Conservation (phyloP, 2,329 filamentous ascomycete species). For the Cadophora malorum region DNA sequence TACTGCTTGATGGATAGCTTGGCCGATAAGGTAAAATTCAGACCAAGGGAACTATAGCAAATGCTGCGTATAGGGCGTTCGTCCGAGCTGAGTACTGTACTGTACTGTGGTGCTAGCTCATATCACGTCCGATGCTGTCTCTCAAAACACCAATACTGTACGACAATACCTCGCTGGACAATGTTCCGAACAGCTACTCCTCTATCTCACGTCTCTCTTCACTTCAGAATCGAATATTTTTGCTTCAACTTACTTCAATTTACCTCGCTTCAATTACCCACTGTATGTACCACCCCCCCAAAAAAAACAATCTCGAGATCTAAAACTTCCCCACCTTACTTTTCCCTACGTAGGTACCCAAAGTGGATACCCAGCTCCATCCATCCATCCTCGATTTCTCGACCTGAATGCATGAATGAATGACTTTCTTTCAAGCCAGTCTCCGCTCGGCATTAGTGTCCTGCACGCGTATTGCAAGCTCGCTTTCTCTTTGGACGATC, state of each 20-base stretch:
- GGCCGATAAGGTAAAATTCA: not conserved
- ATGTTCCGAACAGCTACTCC: not conserved
- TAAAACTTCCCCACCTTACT: not conserved
- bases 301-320: no score
- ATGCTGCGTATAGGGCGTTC: slow-evolving; percentile 4
- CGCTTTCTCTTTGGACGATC: slow-evolving; percentile 21
- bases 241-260: no score
- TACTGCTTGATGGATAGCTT: not conserved
- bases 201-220: no score
- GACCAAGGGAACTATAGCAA: not conserved
- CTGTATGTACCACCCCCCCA: no score
- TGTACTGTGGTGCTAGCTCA: no score
- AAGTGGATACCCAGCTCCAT: not conserved
- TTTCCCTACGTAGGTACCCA: not conserved
- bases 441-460: slow-evolving; percentile 23
- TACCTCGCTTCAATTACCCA: no score
- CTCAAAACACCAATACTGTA: not conserved
- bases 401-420: not conserved
- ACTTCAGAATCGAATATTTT: no score
- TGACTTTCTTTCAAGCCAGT: not conserved
- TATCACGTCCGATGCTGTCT: not conserved
- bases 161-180: not conserved
- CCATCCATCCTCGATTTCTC: not conserved
- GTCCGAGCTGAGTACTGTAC: not conserved
- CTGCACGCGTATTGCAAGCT: slow-evolving; percentile 27